Evolutionary conservation across 352 stramenopile species (phyloP).

Genomic region (Thalassiosira mediterranea): DNA sequence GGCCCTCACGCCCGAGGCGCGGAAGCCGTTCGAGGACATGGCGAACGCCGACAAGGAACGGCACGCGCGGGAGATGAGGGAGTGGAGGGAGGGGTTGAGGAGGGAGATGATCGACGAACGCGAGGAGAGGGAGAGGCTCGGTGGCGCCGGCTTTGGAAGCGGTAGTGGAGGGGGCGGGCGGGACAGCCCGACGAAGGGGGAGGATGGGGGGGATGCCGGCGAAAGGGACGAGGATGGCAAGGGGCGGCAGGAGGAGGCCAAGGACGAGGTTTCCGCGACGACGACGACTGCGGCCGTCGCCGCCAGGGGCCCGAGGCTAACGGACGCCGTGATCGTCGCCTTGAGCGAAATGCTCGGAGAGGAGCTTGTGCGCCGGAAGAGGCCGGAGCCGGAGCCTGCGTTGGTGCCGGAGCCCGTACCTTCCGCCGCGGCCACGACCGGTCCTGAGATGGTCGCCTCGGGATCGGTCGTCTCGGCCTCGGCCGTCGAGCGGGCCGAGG

Average conservation of each 20-base stretch:
- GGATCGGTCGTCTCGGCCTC: no score
- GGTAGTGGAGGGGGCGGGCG: constrained; percentile 10
- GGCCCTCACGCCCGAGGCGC: constrained; percentile 55
- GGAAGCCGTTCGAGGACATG: constrained; percentile 58
- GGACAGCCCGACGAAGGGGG: background rate
- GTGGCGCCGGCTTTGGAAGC: background rate
- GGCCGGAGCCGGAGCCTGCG: background rate
- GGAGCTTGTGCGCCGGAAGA: constrained; percentile 6
- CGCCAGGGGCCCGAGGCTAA: constrained; percentile 36
- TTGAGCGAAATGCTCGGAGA: constrained; percentile 45
- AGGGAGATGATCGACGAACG: constrained; percentile 20
- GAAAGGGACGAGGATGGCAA: background rate
- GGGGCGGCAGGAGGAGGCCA: background rate
- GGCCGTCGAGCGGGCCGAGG: no score
- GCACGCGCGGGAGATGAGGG: constrained; percentile 52
- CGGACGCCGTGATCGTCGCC: constrained; percentile 44
- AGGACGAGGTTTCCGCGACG: background rate
- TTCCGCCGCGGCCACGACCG: background rate
- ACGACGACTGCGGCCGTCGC: background rate
- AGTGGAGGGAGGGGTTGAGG: constrained; percentile 28
- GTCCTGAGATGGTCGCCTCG: no score
- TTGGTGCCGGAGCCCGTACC: background rate
- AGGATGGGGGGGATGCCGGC: background rate
- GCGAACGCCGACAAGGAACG: constrained; percentile 57
- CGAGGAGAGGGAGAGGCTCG: constrained; percentile 1